These are phyloP conservation scores for Xylaria palmicola DNA, from an alignment of 495 filamentous ascomycete genomes.

Conservation along the genomic window DNA sequence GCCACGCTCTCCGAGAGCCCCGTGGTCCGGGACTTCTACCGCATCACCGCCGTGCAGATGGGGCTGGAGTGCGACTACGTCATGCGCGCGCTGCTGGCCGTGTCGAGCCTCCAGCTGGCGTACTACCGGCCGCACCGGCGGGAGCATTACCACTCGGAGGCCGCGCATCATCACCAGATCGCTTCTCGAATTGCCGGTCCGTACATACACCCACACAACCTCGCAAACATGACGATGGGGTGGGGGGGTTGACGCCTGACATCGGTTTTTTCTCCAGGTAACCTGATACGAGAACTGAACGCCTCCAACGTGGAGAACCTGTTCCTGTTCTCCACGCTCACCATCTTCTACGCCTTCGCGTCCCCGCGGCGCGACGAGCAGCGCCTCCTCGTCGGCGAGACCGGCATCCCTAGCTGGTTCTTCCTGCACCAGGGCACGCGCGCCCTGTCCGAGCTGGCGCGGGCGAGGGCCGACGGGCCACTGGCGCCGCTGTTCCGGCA, in stretches of 20 bases:
- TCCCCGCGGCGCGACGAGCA: conserved; percentile 31
- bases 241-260: not conserved
- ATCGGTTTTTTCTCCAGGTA: not conserved
- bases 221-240: not conserved
- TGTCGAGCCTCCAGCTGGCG: conserved; percentile 56
- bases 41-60: conserved; percentile 34
- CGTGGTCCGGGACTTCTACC: conserved; percentile 35
- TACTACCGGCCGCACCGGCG: conserved; percentile 37
- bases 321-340: conserved; percentile 36
- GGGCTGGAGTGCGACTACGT: conserved; percentile 53
- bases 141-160: conserved; percentile 50
- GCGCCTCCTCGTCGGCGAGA: conserved; percentile 26
- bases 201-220: not conserved
- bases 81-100: conserved; percentile 54
- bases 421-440: conserved; percentile 34
- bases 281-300: conserved; percentile 20
- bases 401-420: conserved; percentile 35
- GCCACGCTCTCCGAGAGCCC: conserved; percentile 36
- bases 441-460: conserved; percentile 18
- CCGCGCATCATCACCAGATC: conserved; percentile 49
- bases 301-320: conserved; percentile 23
- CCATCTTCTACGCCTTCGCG: conserved; percentile 32
- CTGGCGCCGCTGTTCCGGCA: conserved; percentile 26
- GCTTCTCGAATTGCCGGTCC: conserved; percentile 32
- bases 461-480: conserved; percentile 18